Evolutionary conservation across 495 filamentous ascomycete genomes (phyloP).

Genomic region (Amniculicola lignicola): DNA sequence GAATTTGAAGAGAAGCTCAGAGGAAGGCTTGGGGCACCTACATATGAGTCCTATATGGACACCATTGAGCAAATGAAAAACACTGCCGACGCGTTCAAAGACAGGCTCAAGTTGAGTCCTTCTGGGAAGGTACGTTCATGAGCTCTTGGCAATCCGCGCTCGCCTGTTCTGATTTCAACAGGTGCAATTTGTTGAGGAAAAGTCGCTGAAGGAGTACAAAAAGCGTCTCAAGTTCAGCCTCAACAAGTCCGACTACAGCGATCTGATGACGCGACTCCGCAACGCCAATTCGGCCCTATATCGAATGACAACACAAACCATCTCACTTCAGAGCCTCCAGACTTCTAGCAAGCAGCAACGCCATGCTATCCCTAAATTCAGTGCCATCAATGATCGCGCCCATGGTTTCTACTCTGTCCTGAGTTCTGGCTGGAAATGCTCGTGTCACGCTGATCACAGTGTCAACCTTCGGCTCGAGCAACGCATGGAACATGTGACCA

Average conservation of each 20-base stretch:
- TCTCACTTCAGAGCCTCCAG: constrained; percentile 7
- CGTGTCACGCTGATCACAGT: constrained; percentile 26
- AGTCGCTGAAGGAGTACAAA: constrained; percentile 17
- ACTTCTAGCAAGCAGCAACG: background rate
- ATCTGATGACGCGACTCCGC: constrained; percentile 14
- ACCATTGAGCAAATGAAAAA: constrained; percentile 11
- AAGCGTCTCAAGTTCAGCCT: constrained; percentile 24
- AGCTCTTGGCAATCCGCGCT: background rate
- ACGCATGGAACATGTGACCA: constrained; percentile 13
- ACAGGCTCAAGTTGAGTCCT: constrained; percentile 18
- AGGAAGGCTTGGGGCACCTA: constrained; percentile 8
- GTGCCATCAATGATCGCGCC: constrained; percentile 13
- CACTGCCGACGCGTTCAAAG: background rate
- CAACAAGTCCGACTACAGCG: constrained; percentile 21
- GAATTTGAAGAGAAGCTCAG: constrained; percentile 19
- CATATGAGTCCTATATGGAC: constrained; percentile 14
- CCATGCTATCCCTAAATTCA: constrained; percentile 15
- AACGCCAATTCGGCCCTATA: constrained; percentile 14
- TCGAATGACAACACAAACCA: constrained; percentile 25
- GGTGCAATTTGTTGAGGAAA: constrained; percentile 23
- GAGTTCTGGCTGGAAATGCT: constrained; percentile 18
- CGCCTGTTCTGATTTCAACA: background rate
- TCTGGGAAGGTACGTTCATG: constrained; percentile 13
- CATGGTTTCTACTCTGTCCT: constrained; percentile 19
- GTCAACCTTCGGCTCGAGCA: constrained; percentile 19